A percentile compares a stretch with the other conserved stretches of the same genome.
These are phyloP conservation scores for Hygrocybe punicea DNA, from an alignment of 768 basidiomycete genomes.

Conservation along the genomic window DNA sequence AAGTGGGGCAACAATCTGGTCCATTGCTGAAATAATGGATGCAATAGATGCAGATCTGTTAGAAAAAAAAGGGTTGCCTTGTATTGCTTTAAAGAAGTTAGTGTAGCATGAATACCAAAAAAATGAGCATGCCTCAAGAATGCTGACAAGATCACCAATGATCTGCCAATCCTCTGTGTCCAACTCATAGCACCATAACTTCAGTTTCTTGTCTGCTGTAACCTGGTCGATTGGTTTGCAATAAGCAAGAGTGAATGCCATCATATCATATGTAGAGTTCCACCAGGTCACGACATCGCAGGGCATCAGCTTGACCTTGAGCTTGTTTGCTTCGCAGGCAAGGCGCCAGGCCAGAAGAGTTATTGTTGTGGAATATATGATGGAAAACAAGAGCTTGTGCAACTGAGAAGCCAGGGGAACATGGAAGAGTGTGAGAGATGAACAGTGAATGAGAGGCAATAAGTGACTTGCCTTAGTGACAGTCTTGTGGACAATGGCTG, in stretches of 20 bases:
- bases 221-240: conserved; percentile 17
- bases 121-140: conserved; percentile 20
- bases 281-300: conserved; percentile 34
- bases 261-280: conserved; percentile 38
- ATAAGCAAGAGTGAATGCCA: conserved; percentile 23
- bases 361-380: conserved; percentile 29
- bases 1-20: conserved; percentile 25
- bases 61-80: conserved; percentile 8
- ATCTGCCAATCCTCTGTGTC: conserved; percentile 21
- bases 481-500: neutral
- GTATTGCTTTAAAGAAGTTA: neutral
- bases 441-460: neutral
- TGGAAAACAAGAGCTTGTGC: conserved; percentile 19
- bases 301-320: conserved; percentile 21
- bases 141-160: conserved; percentile 19
- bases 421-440: neutral
- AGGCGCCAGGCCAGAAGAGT: conserved; percentile 31
- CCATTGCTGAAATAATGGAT: conserved; percentile 33
- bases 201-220: conserved; percentile 10
- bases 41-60: conserved; percentile 17
- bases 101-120: neutral
- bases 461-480: conserved; percentile 11
- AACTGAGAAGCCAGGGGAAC: conserved; percentile 11
- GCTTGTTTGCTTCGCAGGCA: conserved; percentile 4
- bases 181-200: conserved; percentile 14